A percentile compares a stretch with the other conserved stretches of the same genome.
These are phyloP conservation scores for Trichothecium sympodiale DNA, from an alignment of 2,329 filamentous ascomycete genomes.

Conservation along the genomic window DNA sequence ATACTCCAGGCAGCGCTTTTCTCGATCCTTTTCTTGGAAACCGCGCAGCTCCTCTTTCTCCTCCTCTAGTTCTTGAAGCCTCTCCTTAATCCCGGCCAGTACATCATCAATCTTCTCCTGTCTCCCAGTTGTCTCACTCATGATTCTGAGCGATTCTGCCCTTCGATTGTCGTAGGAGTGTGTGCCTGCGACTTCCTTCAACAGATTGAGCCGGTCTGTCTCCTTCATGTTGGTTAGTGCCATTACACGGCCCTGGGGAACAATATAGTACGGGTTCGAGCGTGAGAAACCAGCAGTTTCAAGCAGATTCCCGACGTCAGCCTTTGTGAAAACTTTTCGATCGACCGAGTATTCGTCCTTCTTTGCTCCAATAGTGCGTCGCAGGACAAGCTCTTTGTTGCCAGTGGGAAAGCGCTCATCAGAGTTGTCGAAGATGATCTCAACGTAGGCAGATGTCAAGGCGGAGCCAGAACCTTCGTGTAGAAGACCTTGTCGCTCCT, in stretches of 20 bases:
- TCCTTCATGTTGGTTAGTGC: constrained; percentile 99
- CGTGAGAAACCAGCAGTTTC: constrained; percentile 94
- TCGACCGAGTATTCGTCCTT: constrained; percentile 98
- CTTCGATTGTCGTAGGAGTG: constrained; percentile 92
- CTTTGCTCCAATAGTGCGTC: constrained; percentile 90
- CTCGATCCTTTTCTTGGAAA: constrained; percentile 90
- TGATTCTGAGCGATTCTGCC: constrained; percentile 88
- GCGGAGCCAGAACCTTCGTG: constrained; percentile 97
- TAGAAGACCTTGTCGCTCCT: constrained; percentile 90
- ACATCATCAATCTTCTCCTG: constrained; percentile 88
- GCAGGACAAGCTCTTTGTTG: constrained; percentile 79
- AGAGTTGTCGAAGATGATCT: constrained; percentile 96
- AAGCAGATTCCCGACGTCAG: constrained; percentile 87
- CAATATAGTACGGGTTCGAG: constrained; percentile 98
- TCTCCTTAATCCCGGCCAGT: constrained; percentile 82
- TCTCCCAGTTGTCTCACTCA: constrained; percentile 94
- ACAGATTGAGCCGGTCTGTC: constrained; percentile 71
- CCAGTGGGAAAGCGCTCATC: constrained; percentile 92
- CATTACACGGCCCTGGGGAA: constrained; percentile 92
- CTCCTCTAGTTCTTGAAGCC: constrained; percentile 81
- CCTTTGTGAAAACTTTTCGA: constrained; percentile 89
- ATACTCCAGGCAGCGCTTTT: constrained; percentile 86
- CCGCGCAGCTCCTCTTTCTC: constrained; percentile 92
- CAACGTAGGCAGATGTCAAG: constrained; percentile 98
- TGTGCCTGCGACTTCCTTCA: constrained; percentile 97